These are phyloP conservation scores for Cladophialophora bantiana DNA, from an alignment of 2,329 filamentous ascomycete species.

Conservation along the genomic window DNA sequence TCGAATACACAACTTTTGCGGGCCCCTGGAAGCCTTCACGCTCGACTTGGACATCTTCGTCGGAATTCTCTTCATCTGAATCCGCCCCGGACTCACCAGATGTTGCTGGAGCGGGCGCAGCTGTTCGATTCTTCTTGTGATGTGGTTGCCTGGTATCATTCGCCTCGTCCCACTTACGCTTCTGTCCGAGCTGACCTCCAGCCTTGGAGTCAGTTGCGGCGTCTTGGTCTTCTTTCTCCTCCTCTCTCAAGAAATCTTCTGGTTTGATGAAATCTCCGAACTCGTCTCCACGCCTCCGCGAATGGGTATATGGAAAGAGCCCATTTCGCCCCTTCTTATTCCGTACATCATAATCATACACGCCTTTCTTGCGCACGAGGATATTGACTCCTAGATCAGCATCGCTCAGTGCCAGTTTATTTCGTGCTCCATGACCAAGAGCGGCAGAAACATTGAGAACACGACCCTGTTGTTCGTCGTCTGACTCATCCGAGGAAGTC, in stretches of 20 bases:
- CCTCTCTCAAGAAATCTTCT: slow-evolving; percentile 90
- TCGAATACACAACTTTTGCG: slow-evolving; percentile 73
- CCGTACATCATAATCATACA: slow-evolving; percentile 92
- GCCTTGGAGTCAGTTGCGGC: slow-evolving; percentile 60
- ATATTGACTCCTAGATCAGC: slow-evolving; percentile 93
- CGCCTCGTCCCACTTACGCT: slow-evolving; percentile 89
- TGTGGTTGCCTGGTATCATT: slow-evolving; percentile 49
- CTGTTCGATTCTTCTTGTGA: slow-evolving; percentile 40
- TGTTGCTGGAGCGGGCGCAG: slow-evolving; percentile 33
- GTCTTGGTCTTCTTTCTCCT: slow-evolving; percentile 82
- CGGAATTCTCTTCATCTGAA: slow-evolving; percentile 64
- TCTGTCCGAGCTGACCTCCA: slow-evolving; percentile 79
- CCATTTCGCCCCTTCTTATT: slow-evolving; percentile 91
- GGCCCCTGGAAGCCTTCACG: slow-evolving; percentile 65
- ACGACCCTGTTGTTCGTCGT: slow-evolving; percentile 88
- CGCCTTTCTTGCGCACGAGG: slow-evolving; percentile 82
- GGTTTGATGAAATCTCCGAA: slow-evolving; percentile 93
- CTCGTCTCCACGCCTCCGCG: slow-evolving; percentile 81
- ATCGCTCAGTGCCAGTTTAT: slow-evolving; percentile 84
- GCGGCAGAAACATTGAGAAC: slow-evolving; percentile 87
- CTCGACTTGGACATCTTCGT: slow-evolving; percentile 60
- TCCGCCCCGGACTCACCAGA: slow-evolving; percentile 52
- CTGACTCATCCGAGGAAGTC: slow-evolving; percentile 86
- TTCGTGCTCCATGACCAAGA: slow-evolving; percentile 80
- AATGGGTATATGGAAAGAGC: slow-evolving; percentile 85